phyloP scores from a whole-genome alignment of 305 asterid species.

The Solanum chacoense region DNA sequence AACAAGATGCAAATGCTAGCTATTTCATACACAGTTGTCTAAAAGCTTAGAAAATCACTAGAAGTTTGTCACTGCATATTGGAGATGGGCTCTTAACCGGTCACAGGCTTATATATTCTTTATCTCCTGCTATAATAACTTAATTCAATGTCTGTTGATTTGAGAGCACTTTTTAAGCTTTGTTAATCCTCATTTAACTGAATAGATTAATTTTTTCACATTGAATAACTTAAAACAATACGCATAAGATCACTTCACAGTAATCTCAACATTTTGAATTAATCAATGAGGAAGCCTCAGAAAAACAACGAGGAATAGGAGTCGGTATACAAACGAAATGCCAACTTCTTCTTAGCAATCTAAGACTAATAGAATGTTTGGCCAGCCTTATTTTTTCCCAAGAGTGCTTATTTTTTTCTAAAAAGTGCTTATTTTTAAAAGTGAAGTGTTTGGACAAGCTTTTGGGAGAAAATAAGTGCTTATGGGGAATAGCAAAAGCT shows the following conservation, averaged over 20 bases:
- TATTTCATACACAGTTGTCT: neutral
- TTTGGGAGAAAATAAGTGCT: neutral
- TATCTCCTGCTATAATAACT: neutral
- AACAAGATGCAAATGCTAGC: neutral
- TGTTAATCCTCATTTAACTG: neutral
- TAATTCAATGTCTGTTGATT: neutral
- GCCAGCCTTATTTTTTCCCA: neutral
- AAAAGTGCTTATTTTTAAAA: neutral
- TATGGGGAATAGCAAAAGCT: neutral
- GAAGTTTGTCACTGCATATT: neutral
- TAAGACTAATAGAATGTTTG: neutral
- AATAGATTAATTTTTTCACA: neutral
- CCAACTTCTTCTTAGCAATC: neutral
- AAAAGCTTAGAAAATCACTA: neutral
- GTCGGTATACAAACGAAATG: neutral
- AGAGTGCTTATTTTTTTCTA: neutral
- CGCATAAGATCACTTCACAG: neutral
- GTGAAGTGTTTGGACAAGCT: neutral
- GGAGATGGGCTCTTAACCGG: neutral
- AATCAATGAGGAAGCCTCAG: neutral
- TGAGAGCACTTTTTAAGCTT: neutral
- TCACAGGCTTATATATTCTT: neutral
- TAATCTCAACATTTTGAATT: neutral
- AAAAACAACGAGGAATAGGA: conserved; percentile 2
- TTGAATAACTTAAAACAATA: neutral